Conservation (phyloP, 2,329 filamentous ascomycete genomes). For the Aureobasidium sp. region DNA sequence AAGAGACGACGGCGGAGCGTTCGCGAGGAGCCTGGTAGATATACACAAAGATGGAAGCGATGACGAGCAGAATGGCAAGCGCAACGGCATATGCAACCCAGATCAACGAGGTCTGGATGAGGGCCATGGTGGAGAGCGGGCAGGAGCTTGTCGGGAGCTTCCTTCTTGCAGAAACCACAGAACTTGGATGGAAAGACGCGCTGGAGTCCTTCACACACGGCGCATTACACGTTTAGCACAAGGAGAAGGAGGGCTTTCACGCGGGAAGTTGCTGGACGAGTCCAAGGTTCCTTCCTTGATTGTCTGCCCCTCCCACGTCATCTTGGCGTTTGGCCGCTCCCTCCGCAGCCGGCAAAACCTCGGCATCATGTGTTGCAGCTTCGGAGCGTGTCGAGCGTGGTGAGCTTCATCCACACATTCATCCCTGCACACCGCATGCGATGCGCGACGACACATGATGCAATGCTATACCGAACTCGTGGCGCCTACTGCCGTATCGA, state of each 20-base stretch:
- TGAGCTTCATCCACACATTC: neutral
- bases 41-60: slow-evolving; percentile 79
- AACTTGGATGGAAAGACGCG: neutral
- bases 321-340: neutral
- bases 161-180: neutral
- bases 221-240: neutral
- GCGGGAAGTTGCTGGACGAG: neutral
- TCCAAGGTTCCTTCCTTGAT: slow-evolving; percentile 12
- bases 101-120: slow-evolving; percentile 83
- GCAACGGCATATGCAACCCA: slow-evolving; percentile 90
- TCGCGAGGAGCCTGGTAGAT: slow-evolving; percentile 87
- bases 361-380: neutral
- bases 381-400: neutral
- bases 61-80: slow-evolving; percentile 65
- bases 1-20: slow-evolving; percentile 71
- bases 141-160: neutral
- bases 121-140: slow-evolving; percentile 43
- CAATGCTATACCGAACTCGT: slow-evolving; percentile 97
- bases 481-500: slow-evolving; percentile 87
- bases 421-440: neutral
- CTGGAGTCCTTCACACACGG: neutral
- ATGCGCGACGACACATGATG: slow-evolving; percentile 47
- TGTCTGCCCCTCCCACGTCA: slow-evolving; percentile 2
- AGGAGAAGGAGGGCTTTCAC: neutral
- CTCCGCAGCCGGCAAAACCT: neutral